Conservation (phyloP, 768 basidiomycete species). For the Rhizopogon vesiculosus region DNA sequence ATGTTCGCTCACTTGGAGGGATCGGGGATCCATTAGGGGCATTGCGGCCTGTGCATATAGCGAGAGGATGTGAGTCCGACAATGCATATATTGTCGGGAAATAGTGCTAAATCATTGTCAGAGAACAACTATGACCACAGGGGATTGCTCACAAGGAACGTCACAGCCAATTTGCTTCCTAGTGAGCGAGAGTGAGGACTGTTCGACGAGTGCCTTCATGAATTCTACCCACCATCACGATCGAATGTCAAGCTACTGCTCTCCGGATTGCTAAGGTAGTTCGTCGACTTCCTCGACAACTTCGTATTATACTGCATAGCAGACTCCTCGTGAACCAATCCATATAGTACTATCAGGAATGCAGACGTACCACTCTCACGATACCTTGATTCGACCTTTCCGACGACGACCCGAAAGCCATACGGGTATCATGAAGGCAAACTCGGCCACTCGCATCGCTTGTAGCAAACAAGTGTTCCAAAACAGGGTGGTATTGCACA, state of each 20-base stretch:
- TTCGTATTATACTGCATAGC: constrained; percentile 47
- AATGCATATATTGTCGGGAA: constrained; percentile 67
- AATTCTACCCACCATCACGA: constrained; percentile 44
- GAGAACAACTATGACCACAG: neutral
- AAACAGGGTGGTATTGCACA: constrained; percentile 60
- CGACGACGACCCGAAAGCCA: constrained; percentile 62
- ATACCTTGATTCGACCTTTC: constrained; percentile 46
- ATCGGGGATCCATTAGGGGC: constrained; percentile 51
- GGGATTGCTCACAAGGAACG: constrained; percentile 51
- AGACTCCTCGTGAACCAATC: constrained; percentile 5
- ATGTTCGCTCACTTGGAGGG: constrained; percentile 44
- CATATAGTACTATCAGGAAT: neutral
- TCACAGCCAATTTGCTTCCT: constrained; percentile 64
- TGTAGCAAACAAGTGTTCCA: constrained; percentile 66
- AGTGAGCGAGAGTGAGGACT: neutral
- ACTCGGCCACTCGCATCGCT: constrained; percentile 56
- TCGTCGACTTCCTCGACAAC: constrained; percentile 35
- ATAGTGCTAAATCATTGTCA: constrained; percentile 44
- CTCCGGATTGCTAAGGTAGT: constrained; percentile 54
- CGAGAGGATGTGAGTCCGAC: constrained; percentile 64
- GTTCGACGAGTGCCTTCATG: too few relatives aligned
- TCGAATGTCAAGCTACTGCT: constrained; percentile 67
- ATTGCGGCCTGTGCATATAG: constrained; percentile 57
- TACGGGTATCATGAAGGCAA: constrained; percentile 64
- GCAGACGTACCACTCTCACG: constrained; percentile 42